Conservation (phyloP, 1,284 basidiomycete species). For the Ganoderma boninense region DNA sequence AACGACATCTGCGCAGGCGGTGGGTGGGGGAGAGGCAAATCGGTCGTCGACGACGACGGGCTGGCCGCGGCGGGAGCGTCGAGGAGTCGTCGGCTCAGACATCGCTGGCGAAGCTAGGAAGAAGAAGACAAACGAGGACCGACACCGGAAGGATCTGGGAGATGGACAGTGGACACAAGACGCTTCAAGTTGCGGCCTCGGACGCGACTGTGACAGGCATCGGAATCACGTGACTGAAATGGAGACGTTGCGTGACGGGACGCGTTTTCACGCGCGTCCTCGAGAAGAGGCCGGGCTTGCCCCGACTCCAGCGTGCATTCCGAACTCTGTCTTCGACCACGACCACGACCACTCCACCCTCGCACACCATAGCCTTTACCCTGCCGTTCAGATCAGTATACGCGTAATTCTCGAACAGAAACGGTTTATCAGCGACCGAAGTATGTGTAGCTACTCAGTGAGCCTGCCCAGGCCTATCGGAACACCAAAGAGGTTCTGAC, state of each 20-base stretch:
- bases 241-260: background rate
- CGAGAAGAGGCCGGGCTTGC: no score
- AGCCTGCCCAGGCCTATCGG: no score
- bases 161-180: background rate
- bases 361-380: no score
- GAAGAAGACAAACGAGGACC: background rate
- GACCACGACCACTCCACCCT: no score
- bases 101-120: background rate
- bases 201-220: background rate
- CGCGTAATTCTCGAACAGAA: no score
- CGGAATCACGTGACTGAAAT: background rate
- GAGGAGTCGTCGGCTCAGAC: slow-evolving; percentile 20
- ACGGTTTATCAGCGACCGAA: no score
- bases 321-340: no score
- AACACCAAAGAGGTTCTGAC: no score
- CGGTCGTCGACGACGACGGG: slow-evolving; percentile 30
- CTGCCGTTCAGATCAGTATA: no score
- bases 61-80: slow-evolving; percentile 42
- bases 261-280: background rate
- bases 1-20: slow-evolving; percentile 20
- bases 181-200: background rate
- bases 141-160: background rate
- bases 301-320: no score
- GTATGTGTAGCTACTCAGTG: no score
- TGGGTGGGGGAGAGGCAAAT: slow-evolving; percentile 15